Evolutionary conservation across 2,329 filamentous ascomycete species (phyloP).

Genomic region (Aureobasidium namibiae): DNA sequence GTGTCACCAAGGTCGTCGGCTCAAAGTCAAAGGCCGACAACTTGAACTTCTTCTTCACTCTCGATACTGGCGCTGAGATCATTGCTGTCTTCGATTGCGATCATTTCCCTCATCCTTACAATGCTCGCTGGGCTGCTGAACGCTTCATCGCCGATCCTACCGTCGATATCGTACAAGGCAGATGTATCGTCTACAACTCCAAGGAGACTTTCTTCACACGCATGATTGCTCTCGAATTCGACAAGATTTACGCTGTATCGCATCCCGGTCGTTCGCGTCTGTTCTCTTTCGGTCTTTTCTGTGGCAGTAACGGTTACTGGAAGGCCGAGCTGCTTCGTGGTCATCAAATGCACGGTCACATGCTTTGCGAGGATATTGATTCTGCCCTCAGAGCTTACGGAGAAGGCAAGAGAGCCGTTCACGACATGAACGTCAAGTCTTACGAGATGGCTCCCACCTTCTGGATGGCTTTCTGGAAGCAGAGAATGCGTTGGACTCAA

Average conservation of each 20-base stretch:
- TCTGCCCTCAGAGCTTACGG: slow-evolving; percentile 40
- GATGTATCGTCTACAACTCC: slow-evolving; percentile 42
- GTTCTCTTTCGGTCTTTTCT: slow-evolving; percentile 43
- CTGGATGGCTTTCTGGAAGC: slow-evolving; percentile 40
- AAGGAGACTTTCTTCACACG: slow-evolving; percentile 35
- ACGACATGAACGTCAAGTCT: slow-evolving; percentile 42
- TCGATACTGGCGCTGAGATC: slow-evolving; percentile 37
- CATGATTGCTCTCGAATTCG: slow-evolving; percentile 44
- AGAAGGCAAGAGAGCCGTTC: slow-evolving; percentile 36
- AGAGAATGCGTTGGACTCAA: slow-evolving; percentile 42
- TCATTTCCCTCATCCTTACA: slow-evolving; percentile 43
- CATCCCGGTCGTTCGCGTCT: slow-evolving; percentile 41
- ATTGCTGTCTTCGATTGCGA: slow-evolving; percentile 44
- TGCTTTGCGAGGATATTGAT: slow-evolving; percentile 45
- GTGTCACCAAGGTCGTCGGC: slow-evolving; percentile 40
- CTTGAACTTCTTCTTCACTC: slow-evolving; percentile 40
- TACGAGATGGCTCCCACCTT: slow-evolving; percentile 42
- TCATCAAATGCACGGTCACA: slow-evolving; percentile 42
- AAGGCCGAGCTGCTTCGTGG: slow-evolving; percentile 35
- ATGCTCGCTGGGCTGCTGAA: slow-evolving; percentile 41
- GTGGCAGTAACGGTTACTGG: slow-evolving; percentile 44
- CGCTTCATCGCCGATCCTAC: slow-evolving; percentile 35
- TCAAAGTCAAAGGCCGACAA: slow-evolving; percentile 45
- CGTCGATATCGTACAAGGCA: slow-evolving; percentile 41
- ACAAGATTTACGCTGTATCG: slow-evolving; percentile 45